Evolutionary conservation across 78 protist species (phyloP).

Genomic region (Pelomyxa schiedti): DNA sequence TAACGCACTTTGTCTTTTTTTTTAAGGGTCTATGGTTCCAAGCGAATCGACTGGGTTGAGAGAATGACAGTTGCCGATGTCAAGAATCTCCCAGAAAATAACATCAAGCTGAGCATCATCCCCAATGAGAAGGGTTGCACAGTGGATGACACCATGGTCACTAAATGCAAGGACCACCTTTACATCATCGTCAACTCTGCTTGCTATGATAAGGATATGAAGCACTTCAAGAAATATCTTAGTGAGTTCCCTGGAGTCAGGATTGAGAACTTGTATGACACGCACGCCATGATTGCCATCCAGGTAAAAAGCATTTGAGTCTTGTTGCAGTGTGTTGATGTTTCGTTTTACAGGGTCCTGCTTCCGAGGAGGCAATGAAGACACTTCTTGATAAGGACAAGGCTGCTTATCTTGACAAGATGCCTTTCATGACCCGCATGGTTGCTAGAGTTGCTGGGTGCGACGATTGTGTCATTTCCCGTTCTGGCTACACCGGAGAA

Average conservation of each 20-base stretch:
- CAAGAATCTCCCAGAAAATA: constrained; percentile 6
- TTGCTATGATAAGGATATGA: constrained; percentile 74
- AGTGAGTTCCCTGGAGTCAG: constrained; percentile 20
- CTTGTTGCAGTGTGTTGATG: too few species aligned
- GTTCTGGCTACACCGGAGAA: constrained; percentile 95
- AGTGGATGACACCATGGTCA: constrained; percentile 85
- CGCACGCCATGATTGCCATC: constrained; percentile 20
- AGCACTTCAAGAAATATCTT: constrained; percentile 50
- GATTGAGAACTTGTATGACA: constrained; percentile 27
- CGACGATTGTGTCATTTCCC: constrained; percentile 19
- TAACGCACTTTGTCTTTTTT: not conserved
- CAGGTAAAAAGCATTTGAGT: constrained; percentile 10
- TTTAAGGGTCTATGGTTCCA: constrained; percentile 53
- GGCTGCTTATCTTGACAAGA: not conserved
- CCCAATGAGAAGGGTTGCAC: constrained; percentile 76
- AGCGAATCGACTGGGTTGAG: constrained; percentile 75
- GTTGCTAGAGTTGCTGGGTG: not conserved
- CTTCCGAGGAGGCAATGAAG: constrained; percentile 31
- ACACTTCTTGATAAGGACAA: not conserved
- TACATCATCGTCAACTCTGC: constrained; percentile 91
- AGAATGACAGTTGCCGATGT: constrained; percentile 55
- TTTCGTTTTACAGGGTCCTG: constrained; percentile 87
- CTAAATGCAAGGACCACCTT: constrained; percentile 53
- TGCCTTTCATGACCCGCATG: not conserved
- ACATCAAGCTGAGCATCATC: not conserved